phyloP scores from a whole-genome alignment of 768 basidiomycete genomes.

The Lactarius hengduanensis region DNA sequence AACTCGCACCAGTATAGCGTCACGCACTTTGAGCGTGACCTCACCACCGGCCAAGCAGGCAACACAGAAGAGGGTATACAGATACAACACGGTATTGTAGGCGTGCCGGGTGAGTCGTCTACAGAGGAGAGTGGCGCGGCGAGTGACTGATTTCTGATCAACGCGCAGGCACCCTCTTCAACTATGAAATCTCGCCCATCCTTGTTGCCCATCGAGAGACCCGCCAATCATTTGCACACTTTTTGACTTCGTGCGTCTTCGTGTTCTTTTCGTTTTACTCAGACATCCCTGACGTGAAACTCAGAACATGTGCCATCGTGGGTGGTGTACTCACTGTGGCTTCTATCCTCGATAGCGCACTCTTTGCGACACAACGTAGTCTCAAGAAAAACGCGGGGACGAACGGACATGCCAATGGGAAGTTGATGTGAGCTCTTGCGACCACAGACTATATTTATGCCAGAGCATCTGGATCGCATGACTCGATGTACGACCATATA shows the following conservation, averaged over 20 bases:
- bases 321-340: conserved; percentile 97
- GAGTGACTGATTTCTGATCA: conserved; percentile 8
- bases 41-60: conserved; percentile 59
- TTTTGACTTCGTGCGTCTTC: conserved; percentile 85
- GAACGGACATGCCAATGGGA: conserved; percentile 27
- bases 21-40: conserved; percentile 94
- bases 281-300: conserved; percentile 7
- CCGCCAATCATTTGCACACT: conserved; percentile 95
- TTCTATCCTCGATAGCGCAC: conserved; percentile 78
- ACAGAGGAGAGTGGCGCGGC: too few species aligned
- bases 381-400: conserved; percentile 57
- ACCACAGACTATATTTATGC: conserved; percentile 5
- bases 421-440: conserved; percentile 28
- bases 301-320: conserved; percentile 93
- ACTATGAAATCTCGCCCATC: conserved; percentile 97
- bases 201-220: conserved; percentile 89
- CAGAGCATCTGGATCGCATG: conserved; percentile 7
- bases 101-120: conserved; percentile 56
- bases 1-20: conserved; percentile 94
- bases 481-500: conserved; percentile 17
- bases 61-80: conserved; percentile 63
- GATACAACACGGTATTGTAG: conserved; percentile 69
- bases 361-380: conserved; percentile 77
- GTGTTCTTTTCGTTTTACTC: conserved; percentile 9
- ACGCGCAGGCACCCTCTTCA: conserved; percentile 75